Percentiles rank a stretch among this genome's conserved stretches.
phyloP scores from a whole-genome alignment of 2,329 filamentous ascomycete genomes.

The Plenodomus lindquistii region DNA sequence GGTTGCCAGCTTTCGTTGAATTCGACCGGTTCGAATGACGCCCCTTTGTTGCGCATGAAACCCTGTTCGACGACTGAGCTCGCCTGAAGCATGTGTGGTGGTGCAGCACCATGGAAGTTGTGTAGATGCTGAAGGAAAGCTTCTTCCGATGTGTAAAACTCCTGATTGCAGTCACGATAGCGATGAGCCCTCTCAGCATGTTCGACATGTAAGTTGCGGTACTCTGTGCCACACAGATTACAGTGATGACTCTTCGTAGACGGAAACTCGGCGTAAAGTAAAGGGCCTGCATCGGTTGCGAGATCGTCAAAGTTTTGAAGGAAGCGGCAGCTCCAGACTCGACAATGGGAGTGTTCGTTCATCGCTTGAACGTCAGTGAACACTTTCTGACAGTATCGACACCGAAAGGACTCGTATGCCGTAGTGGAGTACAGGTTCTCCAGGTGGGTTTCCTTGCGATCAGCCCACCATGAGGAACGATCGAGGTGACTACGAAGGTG shows the following conservation, averaged over 20 bases:
- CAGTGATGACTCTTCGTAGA: constrained; percentile 42
- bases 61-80: constrained; percentile 38
- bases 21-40: constrained; percentile 41
- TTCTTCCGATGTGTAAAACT: constrained; percentile 38
- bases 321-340: constrained; percentile 43
- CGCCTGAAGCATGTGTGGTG: constrained; percentile 28
- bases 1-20: constrained; percentile 39
- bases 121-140: constrained; percentile 42
- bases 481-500: constrained; percentile 35
- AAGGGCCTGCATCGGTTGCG: constrained; percentile 36
- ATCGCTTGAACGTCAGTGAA: constrained; percentile 36
- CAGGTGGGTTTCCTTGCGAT: constrained; percentile 37
- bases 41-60: constrained; percentile 41
- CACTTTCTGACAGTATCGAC: constrained; percentile 39
- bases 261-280: constrained; percentile 37
- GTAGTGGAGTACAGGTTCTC: constrained; percentile 36
- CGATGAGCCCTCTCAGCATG: constrained; percentile 40
- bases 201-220: constrained; percentile 36
- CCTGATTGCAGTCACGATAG: constrained; percentile 39
- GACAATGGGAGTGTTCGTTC: constrained; percentile 40
- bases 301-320: constrained; percentile 39
- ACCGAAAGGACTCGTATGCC: constrained; percentile 37
- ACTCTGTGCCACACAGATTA: constrained; percentile 40
- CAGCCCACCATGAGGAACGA: constrained; percentile 38
- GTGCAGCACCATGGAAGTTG: constrained; percentile 36